These are phyloP conservation scores for Russula compacta DNA, from an alignment of 768 basidiomycete species.

Conservation along the genomic window DNA sequence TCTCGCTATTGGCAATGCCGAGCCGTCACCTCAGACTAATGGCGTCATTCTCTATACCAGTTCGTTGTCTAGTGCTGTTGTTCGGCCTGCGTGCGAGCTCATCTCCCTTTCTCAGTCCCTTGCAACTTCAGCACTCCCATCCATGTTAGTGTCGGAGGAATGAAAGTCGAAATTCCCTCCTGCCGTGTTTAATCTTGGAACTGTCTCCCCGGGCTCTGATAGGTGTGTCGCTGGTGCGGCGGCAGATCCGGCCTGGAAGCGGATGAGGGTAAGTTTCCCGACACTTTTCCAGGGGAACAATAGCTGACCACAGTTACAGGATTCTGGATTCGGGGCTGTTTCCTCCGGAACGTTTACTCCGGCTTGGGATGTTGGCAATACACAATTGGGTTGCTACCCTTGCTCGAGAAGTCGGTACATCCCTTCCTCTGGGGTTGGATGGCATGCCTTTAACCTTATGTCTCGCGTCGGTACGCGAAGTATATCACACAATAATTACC, in stretches of 20 bases:
- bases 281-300: background rate
- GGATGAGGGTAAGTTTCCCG: background rate
- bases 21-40: background rate
- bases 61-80: background rate
- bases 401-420: background rate
- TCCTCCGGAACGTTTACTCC: background rate
- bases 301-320: background rate
- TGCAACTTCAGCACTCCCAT: background rate
- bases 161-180: background rate
- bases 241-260: rapidly evolving
- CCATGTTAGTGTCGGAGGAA: background rate
- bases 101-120: background rate
- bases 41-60: background rate
- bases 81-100: background rate
- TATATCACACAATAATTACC: background rate
- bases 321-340: background rate
- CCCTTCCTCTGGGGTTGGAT: too few relatives aligned
- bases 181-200: background rate
- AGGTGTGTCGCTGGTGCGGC: background rate
- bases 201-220: too few relatives aligned
- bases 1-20: background rate
- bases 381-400: background rate
- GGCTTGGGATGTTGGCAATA: background rate
- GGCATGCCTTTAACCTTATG: background rate
- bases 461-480: background rate